Evolutionary conservation across 2,329 filamentous ascomycete genomes (phyloP), one percentile per base, ranked within the genome.

Genomic region (Aotearoamyces nothofagi): DNA sequence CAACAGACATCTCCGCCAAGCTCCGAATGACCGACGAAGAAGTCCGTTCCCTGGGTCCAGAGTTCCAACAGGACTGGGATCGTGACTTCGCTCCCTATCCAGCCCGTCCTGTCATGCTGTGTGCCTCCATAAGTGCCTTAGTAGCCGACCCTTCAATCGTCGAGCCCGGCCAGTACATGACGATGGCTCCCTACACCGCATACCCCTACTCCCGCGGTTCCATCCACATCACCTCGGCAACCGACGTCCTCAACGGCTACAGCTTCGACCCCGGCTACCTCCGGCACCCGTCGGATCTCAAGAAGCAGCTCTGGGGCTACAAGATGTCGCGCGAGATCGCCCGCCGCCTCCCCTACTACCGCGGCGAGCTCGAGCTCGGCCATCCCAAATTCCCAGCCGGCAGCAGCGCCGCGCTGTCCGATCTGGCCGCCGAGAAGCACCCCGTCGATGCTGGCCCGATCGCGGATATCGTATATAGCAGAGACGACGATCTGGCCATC

Each of bases 271-370:
- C 61, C 0, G 71, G 69, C 5, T 72, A 61, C 46, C 57, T 78
- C 17, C 58, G 50, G 4, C 63, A 74, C 29, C 39, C 51, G 2
- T 47, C 69, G n/a, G 71, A 77, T 41, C 17, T 74, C 15, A 64
- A 64, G 44, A 67, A 61, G 40, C 61, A 67, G 9, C 39, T 71
- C 8, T 76, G 70, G 69, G 60, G 55, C 1, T 78, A 78, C 54
- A 78, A 78, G 49, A 66, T 63, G 40, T 57, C 60, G n/a, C 66
- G 74, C 3, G 70, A 75, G 46, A 61, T 76, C 30, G 53, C 59
- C 13, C 62, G 71, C 3, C 63, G 69, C 9, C 63, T 67, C 42
- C 47, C 57, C 2, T 54, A 58, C 33, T 73, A 63, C 48, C 40
- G 55, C 32, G 55, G 67, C 41, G 56, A 66, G 39, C 20, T 60